A percentile compares a stretch with the other conserved stretches of the same genome.
phyloP scores from a whole-genome alignment of 345 rosid genomes.

The Aquilaria malaccensis region DNA sequence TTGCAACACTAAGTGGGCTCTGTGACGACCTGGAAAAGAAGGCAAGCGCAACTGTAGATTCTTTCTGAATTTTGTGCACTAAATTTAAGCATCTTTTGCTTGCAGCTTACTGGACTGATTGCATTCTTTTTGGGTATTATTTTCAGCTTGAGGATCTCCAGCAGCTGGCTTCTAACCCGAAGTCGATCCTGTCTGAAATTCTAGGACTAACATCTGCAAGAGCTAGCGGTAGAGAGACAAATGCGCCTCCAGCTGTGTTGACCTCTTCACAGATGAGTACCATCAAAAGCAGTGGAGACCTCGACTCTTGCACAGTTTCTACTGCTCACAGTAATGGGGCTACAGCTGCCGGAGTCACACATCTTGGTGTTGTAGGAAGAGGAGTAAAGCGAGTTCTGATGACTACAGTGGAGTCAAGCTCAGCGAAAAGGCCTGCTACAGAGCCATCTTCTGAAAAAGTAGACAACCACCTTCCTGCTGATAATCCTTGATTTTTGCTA shows the following conservation, averaged over 20 bases:
- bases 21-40: conserved; percentile 82
- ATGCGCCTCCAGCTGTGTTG: conserved; percentile 27
- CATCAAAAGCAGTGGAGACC: conserved; percentile 30
- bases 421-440: conserved; percentile 48
- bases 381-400: conserved; percentile 79
- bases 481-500: conserved; percentile 1
- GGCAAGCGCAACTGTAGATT: conserved; percentile 29
- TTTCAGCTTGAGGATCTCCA: conserved; percentile 93
- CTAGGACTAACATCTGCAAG: conserved; percentile 57
- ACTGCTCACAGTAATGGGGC: conserved; percentile 69
- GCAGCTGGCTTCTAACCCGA: conserved; percentile 56
- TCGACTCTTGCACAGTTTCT: conserved; percentile 64
- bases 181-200: conserved; percentile 62
- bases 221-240: conserved; percentile 34
- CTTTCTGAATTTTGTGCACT: background rate
- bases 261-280: conserved; percentile 61
- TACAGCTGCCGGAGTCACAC: conserved; percentile 50
- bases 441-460: conserved; percentile 40
- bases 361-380: conserved; percentile 90
- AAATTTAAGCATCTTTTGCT: no score
- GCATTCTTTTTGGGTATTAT: conserved; percentile 3
- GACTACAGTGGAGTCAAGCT: conserved; percentile 43
- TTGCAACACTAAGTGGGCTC: conserved; percentile 55
- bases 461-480: conserved; percentile 36
- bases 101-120: background rate